A percentile compares a stretch with the other conserved stretches of the same genome.
phyloP scores from a whole-genome alignment of 2,329 filamentous ascomycete genomes.

The Calonectria multiphialidica region DNA sequence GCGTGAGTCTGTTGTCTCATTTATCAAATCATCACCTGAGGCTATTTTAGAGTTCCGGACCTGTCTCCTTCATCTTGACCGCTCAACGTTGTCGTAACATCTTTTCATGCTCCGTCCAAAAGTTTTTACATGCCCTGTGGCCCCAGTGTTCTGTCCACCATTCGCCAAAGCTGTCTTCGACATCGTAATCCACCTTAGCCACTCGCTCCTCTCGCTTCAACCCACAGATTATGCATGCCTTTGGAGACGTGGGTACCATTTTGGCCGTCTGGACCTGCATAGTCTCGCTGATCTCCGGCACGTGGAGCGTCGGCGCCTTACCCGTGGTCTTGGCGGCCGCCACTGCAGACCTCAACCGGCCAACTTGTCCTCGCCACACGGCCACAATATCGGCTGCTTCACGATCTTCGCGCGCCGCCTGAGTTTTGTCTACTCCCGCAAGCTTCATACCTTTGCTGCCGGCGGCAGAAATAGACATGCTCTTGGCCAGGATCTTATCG shows the following conservation, averaged over 20 bases:
- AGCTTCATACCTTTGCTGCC: conserved; percentile 92
- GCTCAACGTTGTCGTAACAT: conserved; percentile 74
- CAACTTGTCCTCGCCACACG: conserved; percentile 81
- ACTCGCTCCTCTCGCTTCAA: conserved; percentile 89
- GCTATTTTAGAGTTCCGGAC: no score
- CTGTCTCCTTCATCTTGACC: no score
- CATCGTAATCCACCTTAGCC: conserved; percentile 77
- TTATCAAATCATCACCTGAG: background rate
- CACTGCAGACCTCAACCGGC: conserved; percentile 80
- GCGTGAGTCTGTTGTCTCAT: background rate
- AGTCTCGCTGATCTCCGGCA: conserved; percentile 80
- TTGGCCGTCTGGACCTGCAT: conserved; percentile 77
- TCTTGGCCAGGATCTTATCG: conserved; percentile 85
- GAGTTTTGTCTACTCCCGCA: conserved; percentile 84
- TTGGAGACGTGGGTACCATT: conserved; percentile 79
- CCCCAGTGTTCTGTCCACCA: conserved; percentile 97
- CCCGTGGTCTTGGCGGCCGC: conserved; percentile 73
- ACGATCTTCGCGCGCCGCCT: conserved; percentile 85
- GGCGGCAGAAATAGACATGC: conserved; percentile 86
- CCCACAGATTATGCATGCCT: conserved; percentile 87
- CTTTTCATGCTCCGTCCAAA: conserved; percentile 84
- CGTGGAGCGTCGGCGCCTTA: conserved; percentile 57
- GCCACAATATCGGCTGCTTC: conserved; percentile 83
- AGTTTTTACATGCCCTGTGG: conserved; percentile 82
- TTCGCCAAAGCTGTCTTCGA: conserved; percentile 94